phyloP scores from a whole-genome alignment of 306 rosid species.

The Cicer pinnatifidum region DNA sequence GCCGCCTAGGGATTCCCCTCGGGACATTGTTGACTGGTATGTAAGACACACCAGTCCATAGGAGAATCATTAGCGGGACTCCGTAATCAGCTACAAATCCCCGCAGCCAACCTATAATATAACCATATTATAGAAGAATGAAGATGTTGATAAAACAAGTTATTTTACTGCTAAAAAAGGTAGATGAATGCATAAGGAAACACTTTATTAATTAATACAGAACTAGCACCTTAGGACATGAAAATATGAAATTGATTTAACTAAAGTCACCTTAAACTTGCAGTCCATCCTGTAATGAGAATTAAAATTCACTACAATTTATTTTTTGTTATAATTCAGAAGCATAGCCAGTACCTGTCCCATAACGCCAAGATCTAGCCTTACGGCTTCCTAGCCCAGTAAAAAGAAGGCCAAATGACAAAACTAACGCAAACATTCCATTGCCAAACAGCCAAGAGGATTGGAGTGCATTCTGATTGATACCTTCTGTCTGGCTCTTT shows the following conservation, averaged over 20 bases:
- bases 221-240: constrained; percentile 13
- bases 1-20: constrained; percentile 87
- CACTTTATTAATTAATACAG: background rate
- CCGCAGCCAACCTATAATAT: constrained; percentile 68
- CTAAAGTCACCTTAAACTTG: background rate
- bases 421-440: constrained; percentile 96
- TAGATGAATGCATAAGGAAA: background rate
- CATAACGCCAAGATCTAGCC: constrained; percentile 97
- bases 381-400: constrained; percentile 88
- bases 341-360: constrained; percentile 64
- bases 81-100: constrained; percentile 93
- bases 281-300: constrained; percentile 20
- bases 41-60: constrained; percentile 90
- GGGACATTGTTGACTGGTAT: constrained; percentile 85
- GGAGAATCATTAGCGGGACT: constrained; percentile 88
- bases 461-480: constrained; percentile 61
- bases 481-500: constrained; percentile 57
- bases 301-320: background rate
- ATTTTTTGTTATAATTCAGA: constrained; percentile 29
- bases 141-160: constrained; percentile 24
- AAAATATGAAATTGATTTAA: background rate
- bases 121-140: constrained; percentile 43
- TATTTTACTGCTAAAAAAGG: constrained; percentile 1
- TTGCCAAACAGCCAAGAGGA: constrained; percentile 91
- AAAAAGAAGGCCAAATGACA: constrained; percentile 87